Conservation (phyloP, 768 basidiomycete genomes). For the Trametes meyenii region DNA sequence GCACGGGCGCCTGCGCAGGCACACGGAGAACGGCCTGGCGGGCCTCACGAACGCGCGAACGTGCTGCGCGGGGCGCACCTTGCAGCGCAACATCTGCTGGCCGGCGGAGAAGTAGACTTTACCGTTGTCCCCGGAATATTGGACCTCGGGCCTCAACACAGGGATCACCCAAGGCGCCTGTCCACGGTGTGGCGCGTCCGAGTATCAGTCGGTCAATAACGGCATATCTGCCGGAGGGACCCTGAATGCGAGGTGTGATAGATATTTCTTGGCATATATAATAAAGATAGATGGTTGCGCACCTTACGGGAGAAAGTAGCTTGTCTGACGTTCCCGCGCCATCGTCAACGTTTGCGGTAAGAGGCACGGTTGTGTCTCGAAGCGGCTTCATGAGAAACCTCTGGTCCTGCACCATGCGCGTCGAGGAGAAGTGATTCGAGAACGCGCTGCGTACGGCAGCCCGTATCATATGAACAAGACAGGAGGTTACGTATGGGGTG, state of each 20-base stretch:
- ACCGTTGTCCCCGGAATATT: background rate
- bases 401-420: background rate
- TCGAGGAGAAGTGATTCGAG: background rate
- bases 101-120: slow-evolving; percentile 13
- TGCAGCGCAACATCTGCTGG: background rate
- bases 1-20: background rate
- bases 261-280: background rate
- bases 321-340: background rate
- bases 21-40: slow-evolving; percentile 2
- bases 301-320: slow-evolving; percentile 1
- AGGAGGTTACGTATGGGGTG: background rate
- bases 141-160: background rate
- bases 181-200: background rate
- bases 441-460: too few relatives aligned
- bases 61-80: background rate
- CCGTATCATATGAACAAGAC: too few relatives aligned
- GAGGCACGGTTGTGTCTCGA: slow-evolving; percentile 2
- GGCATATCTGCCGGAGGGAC: background rate
- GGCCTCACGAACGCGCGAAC: background rate
- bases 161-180: background rate
- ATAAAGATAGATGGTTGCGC: background rate
- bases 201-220: background rate
- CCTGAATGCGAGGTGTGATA: background rate
- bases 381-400: slow-evolving; percentile 4
- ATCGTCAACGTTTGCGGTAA: background rate